Conservation (phyloP, 2,329 filamentous ascomycete species). For the Ramularia collo-cygni region DNA sequence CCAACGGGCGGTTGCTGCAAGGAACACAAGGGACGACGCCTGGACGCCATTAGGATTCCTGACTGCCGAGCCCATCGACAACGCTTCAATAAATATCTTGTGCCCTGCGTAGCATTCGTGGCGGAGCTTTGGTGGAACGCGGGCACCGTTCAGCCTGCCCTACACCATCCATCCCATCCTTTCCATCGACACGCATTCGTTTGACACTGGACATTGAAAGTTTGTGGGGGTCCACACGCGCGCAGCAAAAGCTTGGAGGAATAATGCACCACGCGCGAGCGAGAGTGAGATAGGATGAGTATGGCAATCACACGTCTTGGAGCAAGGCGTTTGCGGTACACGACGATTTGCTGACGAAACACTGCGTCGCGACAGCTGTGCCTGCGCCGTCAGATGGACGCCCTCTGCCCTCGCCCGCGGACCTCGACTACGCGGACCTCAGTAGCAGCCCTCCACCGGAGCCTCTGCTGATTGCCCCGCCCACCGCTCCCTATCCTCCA, state of each 20-base stretch:
- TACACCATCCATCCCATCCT: no score
- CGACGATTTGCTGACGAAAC: conserved; percentile 19
- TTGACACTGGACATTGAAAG: conserved; percentile 1
- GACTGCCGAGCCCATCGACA: no score
- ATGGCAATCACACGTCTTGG: conserved; percentile 6
- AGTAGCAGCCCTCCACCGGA: conserved; percentile 28
- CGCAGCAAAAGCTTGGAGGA: no score
- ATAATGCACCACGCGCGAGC: no score
- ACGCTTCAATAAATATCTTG: no score
- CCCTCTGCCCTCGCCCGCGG: conserved; percentile 12
- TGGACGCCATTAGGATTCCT: not conserved
- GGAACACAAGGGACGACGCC: not conserved
- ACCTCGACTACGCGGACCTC: conserved; percentile 13
- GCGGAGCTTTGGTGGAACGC: no score
- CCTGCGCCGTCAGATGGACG: conserved; percentile 23
- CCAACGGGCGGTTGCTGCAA: conserved; percentile 4
- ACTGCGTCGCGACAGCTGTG: conserved; percentile 22
- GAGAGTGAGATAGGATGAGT: conserved; percentile 12
- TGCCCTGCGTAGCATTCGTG: no score
- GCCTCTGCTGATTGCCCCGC: conserved; percentile 26
- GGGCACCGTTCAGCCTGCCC: no score
- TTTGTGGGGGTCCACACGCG: no score
- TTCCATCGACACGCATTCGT: not conserved
- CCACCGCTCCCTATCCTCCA: conserved; percentile 19
- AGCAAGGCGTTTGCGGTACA: conserved; percentile 4